phyloP scores from a whole-genome alignment of 106 monocot genomes.

The Dioscorea alata region DNA sequence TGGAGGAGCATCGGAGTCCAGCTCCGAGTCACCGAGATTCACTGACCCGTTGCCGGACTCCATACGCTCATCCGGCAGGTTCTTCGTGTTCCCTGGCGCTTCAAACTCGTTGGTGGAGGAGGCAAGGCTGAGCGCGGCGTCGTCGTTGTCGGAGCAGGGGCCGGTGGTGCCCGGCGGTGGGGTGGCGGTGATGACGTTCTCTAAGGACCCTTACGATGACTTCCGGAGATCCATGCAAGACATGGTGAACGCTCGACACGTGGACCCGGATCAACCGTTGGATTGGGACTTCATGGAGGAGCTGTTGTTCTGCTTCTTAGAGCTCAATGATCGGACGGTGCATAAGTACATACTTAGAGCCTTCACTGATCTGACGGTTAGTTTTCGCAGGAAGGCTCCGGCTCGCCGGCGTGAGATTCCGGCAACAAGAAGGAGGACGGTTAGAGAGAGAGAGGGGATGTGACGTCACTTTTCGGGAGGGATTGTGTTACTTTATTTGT shows the following conservation, averaged over 20 bases:
- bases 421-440: slow-evolving; percentile 1
- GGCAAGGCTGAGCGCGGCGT: background rate
- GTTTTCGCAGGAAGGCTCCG: slow-evolving; percentile 12
- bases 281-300: slow-evolving; percentile 96
- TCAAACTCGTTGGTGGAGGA: slow-evolving; percentile 6
- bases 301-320: slow-evolving; percentile 66
- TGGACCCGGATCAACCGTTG: slow-evolving; percentile 15
- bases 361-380: slow-evolving; percentile 54
- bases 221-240: slow-evolving; percentile 56
- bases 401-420: background rate
- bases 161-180: slow-evolving; percentile 10
- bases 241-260: slow-evolving; percentile 42
- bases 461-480: slow-evolving; percentile 8
- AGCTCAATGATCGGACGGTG: slow-evolving; percentile 69
- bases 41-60: background rate
- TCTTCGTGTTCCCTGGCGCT: slow-evolving; percentile 32
- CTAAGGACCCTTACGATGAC: slow-evolving; percentile 57
- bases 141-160: slow-evolving; percentile 4
- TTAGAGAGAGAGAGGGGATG: background rate
- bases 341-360: slow-evolving; percentile 69
- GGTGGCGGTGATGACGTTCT: slow-evolving; percentile 43
- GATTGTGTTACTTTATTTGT: too few species aligned
- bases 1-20: background rate
- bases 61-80: slow-evolving; percentile 8
- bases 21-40: slow-evolving; percentile 1